These are phyloP conservation scores for Acanthochlamys bracteata DNA, from an alignment of 106 monocot species.

Conservation along the genomic window DNA sequence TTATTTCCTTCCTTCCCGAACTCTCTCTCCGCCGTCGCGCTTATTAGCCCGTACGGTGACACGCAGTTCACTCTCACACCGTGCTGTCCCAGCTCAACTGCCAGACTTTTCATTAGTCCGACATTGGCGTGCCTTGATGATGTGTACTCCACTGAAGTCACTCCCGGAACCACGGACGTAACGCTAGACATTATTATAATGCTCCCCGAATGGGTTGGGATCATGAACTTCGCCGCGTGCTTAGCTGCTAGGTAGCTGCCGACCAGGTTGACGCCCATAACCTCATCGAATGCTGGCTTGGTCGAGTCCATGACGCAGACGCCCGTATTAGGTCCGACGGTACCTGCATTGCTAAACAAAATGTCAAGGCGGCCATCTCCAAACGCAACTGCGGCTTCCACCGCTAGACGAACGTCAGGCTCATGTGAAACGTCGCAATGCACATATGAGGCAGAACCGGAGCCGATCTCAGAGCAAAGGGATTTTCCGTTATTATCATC, in stretches of 20 bases:
- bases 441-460: constrained; percentile 30
- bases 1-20: constrained; percentile 23
- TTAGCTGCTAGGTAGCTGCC: constrained; percentile 43
- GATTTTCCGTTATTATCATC: constrained; percentile 16
- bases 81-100: constrained; percentile 35
- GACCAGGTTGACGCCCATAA: constrained; percentile 33
- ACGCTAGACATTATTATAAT: constrained; percentile 43
- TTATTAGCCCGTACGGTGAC: constrained; percentile 56
- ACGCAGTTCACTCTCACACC: constrained; percentile 75
- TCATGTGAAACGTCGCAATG: constrained; percentile 43
- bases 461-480: constrained; percentile 27
- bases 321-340: constrained; percentile 10
- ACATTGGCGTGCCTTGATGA: constrained; percentile 43
- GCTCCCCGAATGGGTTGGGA: constrained; percentile 23
- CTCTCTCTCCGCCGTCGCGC: constrained; percentile 11
- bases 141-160: constrained; percentile 40
- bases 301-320: constrained; percentile 26
- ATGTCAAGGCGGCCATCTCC: constrained; percentile 40
- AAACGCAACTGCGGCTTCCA: constrained; percentile 30
- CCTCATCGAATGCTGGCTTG: too few relatives aligned
- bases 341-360: constrained; percentile 50
- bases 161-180: constrained; percentile 39
- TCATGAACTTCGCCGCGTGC: constrained; percentile 55
- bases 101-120: constrained; percentile 42
- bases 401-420: constrained; percentile 27